These are phyloP conservation scores for Amaranthus tricolor DNA, from an alignment of 179 eudicot species.

Conservation along the genomic window DNA sequence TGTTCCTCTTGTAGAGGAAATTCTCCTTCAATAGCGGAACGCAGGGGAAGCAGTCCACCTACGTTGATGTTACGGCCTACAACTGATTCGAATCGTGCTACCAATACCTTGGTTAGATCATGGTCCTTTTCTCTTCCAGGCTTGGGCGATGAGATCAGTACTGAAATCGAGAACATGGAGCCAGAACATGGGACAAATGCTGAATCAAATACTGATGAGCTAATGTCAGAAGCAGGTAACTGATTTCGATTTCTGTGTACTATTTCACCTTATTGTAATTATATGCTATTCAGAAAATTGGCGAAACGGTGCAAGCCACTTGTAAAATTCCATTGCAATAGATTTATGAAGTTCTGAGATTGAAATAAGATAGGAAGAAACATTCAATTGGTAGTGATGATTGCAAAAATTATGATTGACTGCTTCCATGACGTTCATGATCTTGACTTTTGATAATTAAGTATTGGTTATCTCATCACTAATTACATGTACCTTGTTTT, in stretches of 20 bases:
- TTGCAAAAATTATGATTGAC: background rate
- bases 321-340: background rate
- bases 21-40: conserved; percentile 52
- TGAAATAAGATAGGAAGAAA: background rate
- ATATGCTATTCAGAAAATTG: no score
- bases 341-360: background rate
- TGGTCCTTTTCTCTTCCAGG: conserved; percentile 61
- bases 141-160: conserved; percentile 36
- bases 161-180: conserved; percentile 29
- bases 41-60: conserved; percentile 57
- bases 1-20: conserved; percentile 30
- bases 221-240: conserved; percentile 40
- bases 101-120: conserved; percentile 44
- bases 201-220: conserved; percentile 31
- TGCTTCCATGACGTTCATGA: no score
- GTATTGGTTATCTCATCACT: background rate
- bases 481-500: background rate
- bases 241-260: background rate
- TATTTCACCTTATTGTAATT: background rate
- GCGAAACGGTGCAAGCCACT: background rate
- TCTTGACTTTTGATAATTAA: background rate
- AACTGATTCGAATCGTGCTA: conserved; percentile 38
- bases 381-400: background rate
- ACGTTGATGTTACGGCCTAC: conserved; percentile 45
- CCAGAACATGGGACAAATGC: conserved; percentile 20